Evolutionary conservation across 805 yeast species (phyloP).

Genomic region (Ogataea paradorogensis): DNA sequence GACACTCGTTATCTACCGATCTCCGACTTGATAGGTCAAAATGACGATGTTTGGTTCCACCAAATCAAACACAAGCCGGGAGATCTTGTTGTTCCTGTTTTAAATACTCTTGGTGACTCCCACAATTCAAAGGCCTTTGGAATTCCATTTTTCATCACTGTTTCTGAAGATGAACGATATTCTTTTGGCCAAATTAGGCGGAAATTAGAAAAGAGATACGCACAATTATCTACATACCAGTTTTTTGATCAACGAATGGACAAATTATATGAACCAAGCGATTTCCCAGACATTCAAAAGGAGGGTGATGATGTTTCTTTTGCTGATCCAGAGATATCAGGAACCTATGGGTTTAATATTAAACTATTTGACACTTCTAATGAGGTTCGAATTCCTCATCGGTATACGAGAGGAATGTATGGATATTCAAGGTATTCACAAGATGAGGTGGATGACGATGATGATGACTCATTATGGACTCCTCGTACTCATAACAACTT

Average conservation of each 20-base stretch:
- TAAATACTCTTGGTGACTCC: conserved; percentile 40
- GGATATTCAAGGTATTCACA: conserved; percentile 7
- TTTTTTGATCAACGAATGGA: conserved; percentile 30
- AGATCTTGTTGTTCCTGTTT: conserved; percentile 59
- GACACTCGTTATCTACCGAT: conserved; percentile 63
- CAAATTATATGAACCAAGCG: conserved; percentile 18
- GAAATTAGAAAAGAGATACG: conserved; percentile 51
- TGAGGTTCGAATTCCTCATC: conserved; percentile 21
- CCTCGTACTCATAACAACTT: conserved; percentile 43
- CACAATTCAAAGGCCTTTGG: conserved; percentile 57
- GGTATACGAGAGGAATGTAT: conserved; percentile 13
- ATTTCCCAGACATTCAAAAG: conserved; percentile 28
- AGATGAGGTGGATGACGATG: conserved; percentile 20
- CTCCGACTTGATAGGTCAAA: conserved; percentile 58
- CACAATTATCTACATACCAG: conserved; percentile 45
- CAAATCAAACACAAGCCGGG: conserved; percentile 40
- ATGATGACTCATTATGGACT: conserved; percentile 39
- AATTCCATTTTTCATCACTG: conserved; percentile 68
- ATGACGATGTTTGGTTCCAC: conserved; percentile 68
- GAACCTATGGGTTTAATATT: conserved; percentile 47
- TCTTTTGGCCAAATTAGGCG: conserved; percentile 57
- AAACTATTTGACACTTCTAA: conserved; percentile 37
- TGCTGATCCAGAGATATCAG: conserved; percentile 51
- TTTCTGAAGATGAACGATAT: conserved; percentile 48
- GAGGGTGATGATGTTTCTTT: conserved; percentile 42